These are phyloP conservation scores for Saprolegnia parasitica DNA, from an alignment of 352 stramenopile genomes.

Conservation along the genomic window DNA sequence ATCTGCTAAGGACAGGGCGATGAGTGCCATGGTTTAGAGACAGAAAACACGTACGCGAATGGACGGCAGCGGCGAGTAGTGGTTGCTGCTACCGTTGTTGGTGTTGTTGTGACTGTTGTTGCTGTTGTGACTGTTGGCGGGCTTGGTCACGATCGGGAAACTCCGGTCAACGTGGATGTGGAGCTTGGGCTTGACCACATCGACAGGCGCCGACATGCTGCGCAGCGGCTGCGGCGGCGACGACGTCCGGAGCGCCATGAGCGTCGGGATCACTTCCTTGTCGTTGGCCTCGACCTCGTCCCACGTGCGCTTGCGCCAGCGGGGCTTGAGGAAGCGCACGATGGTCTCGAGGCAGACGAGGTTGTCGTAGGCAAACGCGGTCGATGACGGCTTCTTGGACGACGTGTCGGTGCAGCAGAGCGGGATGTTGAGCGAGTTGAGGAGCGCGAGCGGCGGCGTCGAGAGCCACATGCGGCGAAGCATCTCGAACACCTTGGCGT, in stretches of 20 bases:
- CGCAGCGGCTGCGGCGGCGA: neutral
- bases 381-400: neutral
- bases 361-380: conserved; percentile 25
- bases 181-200: neutral
- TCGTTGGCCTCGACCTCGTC: conserved; percentile 9
- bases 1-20: neutral
- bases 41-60: neutral
- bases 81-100: neutral
- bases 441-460: conserved; percentile 4
- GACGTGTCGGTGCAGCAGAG: conserved; percentile 17
- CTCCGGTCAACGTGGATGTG: conserved; percentile 3
- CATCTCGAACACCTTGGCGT: conserved; percentile 13
- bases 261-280: conserved; percentile 22
- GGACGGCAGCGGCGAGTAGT: conserved; percentile 8
- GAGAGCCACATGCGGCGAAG: conserved; percentile 2
- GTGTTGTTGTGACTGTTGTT: no score
- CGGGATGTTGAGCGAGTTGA: conserved; percentile 4
- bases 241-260: conserved; percentile 14
- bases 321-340: conserved; percentile 11
- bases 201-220: neutral
- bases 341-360: conserved; percentile 5
- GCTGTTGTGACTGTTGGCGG: no score
- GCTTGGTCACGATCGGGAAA: conserved; percentile 8
- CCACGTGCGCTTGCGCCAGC: conserved; percentile 13
- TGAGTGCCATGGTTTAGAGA: neutral